phyloP scores from a whole-genome alignment of 805 yeast genomes.

The Starmerella floris region DNA sequence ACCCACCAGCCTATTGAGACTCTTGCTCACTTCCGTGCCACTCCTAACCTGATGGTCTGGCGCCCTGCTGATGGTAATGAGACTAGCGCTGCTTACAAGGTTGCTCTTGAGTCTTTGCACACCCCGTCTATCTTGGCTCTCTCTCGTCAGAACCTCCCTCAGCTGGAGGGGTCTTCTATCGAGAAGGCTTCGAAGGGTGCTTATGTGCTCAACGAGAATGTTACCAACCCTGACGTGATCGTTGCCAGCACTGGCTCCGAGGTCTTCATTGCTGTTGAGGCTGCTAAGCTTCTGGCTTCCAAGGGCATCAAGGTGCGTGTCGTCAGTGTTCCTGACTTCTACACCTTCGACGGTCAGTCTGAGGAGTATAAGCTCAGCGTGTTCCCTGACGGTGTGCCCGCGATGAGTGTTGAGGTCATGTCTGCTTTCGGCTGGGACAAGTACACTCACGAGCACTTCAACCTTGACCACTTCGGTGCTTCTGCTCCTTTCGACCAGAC shows the following conservation, averaged over 20 bases:
- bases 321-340: conserved; percentile 88
- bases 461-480: conserved; percentile 91
- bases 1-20: conserved; percentile 46
- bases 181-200: conserved; percentile 95
- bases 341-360: conserved; percentile 75
- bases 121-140: conserved; percentile 65
- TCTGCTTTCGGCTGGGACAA: conserved; percentile 84
- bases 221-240: conserved; percentile 52
- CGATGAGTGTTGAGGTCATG: conserved; percentile 86
- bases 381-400: conserved; percentile 89
- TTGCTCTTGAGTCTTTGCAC: conserved; percentile 41
- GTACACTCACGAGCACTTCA: conserved; percentile 93
- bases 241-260: conserved; percentile 91
- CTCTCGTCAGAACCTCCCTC: conserved; percentile 72
- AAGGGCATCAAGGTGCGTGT: conserved; percentile 63
- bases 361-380: conserved; percentile 69
- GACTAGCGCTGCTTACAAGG: conserved; percentile 42
- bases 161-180: conserved; percentile 79
- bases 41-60: conserved; percentile 38
- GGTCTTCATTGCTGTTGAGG: conserved; percentile 68
- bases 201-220: conserved; percentile 54
- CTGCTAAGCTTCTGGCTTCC: conserved; percentile 55
- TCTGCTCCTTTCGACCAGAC: conserved; percentile 80
- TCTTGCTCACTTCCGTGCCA: conserved; percentile 38
- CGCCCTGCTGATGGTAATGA: conserved; percentile 45